Conservation (phyloP, 1,284 basidiomycete species). For the Gastroboletus turbinatus region DNA sequence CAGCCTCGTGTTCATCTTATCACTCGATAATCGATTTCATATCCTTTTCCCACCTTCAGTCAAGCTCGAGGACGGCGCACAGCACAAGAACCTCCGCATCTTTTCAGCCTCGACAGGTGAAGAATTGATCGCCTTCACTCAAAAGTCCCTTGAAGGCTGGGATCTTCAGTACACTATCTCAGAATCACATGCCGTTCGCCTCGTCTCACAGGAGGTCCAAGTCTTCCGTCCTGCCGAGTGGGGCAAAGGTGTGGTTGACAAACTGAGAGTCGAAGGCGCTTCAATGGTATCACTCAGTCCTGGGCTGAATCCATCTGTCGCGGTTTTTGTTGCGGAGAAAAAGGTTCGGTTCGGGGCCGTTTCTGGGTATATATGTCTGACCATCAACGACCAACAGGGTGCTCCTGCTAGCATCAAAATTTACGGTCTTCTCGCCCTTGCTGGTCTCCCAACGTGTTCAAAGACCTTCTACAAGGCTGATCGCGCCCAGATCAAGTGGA, state of each 20-base stretch:
- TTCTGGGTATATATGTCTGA: not conserved
- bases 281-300: constrained; percentile 77
- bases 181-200: constrained; percentile 86
- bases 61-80: constrained; percentile 78
- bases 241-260: constrained; percentile 77
- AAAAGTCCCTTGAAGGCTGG: constrained; percentile 85
- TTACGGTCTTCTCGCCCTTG: constrained; percentile 71
- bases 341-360: constrained; percentile 51
- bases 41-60: constrained; percentile 35
- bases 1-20: constrained; percentile 20
- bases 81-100: constrained; percentile 87
- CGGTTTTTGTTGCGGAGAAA: constrained; percentile 92
- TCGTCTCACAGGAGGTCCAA: constrained; percentile 84
- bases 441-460: constrained; percentile 60
- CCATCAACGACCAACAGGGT: constrained; percentile 48
- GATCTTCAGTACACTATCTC: constrained; percentile 90
- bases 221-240: constrained; percentile 83
- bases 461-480: constrained; percentile 98
- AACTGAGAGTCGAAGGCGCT: constrained; percentile 81
- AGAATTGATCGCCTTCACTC: constrained; percentile 78
- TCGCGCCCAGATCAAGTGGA: constrained; percentile 95
- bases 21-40: constrained; percentile 9
- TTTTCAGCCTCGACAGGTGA: constrained; percentile 83
- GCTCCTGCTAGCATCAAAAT: constrained; percentile 90
- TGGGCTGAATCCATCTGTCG: constrained; percentile 80